phyloP scores from a whole-genome alignment of 345 rosid species.

The Acer saccharum region DNA sequence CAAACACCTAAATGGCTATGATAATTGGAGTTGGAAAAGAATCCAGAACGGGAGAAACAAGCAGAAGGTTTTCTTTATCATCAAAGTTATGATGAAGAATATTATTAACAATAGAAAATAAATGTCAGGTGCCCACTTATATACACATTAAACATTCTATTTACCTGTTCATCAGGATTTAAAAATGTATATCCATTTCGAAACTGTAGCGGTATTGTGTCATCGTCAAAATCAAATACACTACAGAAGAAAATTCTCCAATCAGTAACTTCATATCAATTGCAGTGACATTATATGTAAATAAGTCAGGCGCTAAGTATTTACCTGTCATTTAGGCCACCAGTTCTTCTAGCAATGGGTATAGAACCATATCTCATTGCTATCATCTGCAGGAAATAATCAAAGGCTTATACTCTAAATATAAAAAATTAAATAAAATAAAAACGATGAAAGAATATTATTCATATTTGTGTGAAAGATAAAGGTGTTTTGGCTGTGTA shows the following conservation, averaged over 20 bases:
- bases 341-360: conserved; percentile 88
- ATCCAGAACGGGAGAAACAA: background rate
- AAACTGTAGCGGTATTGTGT: conserved; percentile 63
- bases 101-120: background rate
- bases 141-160: background rate
- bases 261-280: conserved; percentile 14
- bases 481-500: background rate
- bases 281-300: background rate
- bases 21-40: background rate
- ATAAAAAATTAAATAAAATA: background rate
- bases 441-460: conserved; percentile 5
- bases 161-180: conserved; percentile 82
- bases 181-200: conserved; percentile 76
- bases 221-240: conserved; percentile 86
- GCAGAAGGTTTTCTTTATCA: background rate
- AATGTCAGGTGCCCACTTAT: background rate
- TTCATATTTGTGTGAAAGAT: background rate
- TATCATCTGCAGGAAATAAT: conserved; percentile 64
- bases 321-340: conserved; percentile 94
- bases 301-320: conserved; percentile 11
- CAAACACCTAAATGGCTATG: background rate
- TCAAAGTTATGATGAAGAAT: background rate
- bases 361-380: conserved; percentile 92
- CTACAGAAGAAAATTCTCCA: conserved; percentile 36
- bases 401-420: background rate